phyloP scores from a whole-genome alignment of 164 flowering plant species.

The Warburgia ugandensis region DNA sequence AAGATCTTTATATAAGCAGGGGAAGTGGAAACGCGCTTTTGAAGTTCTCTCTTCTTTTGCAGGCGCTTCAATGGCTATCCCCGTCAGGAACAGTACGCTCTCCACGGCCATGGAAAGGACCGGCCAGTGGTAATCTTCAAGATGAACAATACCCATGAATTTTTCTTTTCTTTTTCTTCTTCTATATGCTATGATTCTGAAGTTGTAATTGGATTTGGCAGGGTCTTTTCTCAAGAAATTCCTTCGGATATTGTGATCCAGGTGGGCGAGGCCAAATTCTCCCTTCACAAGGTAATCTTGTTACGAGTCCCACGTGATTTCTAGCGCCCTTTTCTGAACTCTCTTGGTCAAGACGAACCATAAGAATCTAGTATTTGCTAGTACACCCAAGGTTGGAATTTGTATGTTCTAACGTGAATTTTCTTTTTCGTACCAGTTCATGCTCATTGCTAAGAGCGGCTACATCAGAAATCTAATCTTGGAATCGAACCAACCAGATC shows the following conservation, averaged over 20 bases:
- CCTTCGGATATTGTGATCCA: conserved; percentile 69
- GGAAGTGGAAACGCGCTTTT: too few species aligned
- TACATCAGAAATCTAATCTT: conserved; percentile 57
- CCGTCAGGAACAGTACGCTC: conserved; percentile 26
- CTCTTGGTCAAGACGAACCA: too few species aligned
- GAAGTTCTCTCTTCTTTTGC: too few species aligned
- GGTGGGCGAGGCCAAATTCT: conserved; percentile 68
- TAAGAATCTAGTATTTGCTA: too few species aligned
- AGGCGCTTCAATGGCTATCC: conserved; percentile 18
- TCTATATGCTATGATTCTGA: background rate
- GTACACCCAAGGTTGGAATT: too few species aligned
- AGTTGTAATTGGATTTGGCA: conserved; percentile 16
- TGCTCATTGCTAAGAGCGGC: conserved; percentile 88
- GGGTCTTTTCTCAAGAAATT: conserved; percentile 88
- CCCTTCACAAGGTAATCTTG: conserved; percentile 72
- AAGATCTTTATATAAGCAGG: too few species aligned
- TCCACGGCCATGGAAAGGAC: conserved; percentile 86
- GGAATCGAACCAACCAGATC: conserved; percentile 51
- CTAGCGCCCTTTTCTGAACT: too few species aligned
- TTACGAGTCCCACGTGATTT: background rate
- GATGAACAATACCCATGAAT: too few species aligned
- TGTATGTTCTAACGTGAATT: too few species aligned
- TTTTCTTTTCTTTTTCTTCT: background rate
- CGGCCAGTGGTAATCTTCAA: conserved; percentile 83
- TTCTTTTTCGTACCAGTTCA: conserved; percentile 46